phyloP scores from a whole-genome alignment of 2,329 filamentous ascomycete species.

The Reticulascus tulasneorum region DNA sequence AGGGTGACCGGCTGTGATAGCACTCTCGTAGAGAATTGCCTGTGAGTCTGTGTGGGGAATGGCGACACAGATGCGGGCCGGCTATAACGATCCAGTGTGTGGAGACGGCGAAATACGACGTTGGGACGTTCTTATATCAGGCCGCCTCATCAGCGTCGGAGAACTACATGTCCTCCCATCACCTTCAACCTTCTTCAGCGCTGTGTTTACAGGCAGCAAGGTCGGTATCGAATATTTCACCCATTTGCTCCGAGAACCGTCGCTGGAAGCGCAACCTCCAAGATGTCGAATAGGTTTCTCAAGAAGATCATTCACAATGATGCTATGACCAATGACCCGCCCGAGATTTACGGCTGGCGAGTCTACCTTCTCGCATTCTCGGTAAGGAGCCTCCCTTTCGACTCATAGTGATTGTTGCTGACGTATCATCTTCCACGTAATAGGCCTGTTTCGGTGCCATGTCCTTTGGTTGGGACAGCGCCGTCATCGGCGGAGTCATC shows the following conservation, averaged over 20 bases:
- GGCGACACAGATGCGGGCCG: no score
- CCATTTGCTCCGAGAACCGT: not conserved
- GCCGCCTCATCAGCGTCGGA: not conserved
- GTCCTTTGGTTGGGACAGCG: slow-evolving; percentile 60
- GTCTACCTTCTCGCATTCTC: slow-evolving; percentile 61
- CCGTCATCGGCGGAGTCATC: slow-evolving; percentile 65
- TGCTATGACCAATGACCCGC: slow-evolving; percentile 62
- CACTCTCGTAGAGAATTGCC: no score
- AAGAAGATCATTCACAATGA: slow-evolving; percentile 48
- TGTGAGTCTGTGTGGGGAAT: no score
- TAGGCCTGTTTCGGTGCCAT: slow-evolving; percentile 45
- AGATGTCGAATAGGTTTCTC: slow-evolving; percentile 21
- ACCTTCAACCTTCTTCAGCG: not conserved
- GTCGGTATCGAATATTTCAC: not conserved
- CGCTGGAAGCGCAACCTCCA: slow-evolving; percentile 6
- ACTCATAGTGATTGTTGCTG: no score
- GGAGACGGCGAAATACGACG: no score
- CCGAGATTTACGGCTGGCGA: slow-evolving; percentile 66
- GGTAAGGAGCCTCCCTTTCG: slow-evolving; percentile 29
- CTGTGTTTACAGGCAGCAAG: no score
- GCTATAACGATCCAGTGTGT: no score
- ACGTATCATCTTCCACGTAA: no score
- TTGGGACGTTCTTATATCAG: no score
- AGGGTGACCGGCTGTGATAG: no score
- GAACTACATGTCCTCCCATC: not conserved